Conservation (phyloP, 2,329 filamentous ascomycete species). For the Zarea fungicola region DNA sequence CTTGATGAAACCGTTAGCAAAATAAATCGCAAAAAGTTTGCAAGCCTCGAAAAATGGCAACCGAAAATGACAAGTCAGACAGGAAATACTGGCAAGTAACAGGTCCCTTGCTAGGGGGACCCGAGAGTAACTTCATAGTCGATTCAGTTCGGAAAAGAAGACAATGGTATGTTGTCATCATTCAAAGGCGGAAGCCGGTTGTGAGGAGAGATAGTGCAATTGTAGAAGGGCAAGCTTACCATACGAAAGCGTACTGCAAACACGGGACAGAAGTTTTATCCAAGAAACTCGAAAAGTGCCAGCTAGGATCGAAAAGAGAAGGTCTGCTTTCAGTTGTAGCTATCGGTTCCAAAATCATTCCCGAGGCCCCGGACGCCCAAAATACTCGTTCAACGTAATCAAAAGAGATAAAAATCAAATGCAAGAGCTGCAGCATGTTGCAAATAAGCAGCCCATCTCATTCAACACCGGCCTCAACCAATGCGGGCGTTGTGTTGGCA, state of each 20-base stretch:
- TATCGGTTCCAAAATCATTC: neutral
- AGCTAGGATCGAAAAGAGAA: neutral
- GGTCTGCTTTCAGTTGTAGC: neutral
- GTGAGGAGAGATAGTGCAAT: neutral
- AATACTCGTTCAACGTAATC: neutral
- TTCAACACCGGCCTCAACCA: neutral
- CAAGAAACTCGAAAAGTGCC: neutral
- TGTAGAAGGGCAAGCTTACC: conserved; percentile 2
- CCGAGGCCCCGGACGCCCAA: neutral
- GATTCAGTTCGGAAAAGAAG: conserved; percentile 89
- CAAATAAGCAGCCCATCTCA: neutral
- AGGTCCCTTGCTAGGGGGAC: conserved; percentile 57
- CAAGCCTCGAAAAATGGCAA: conserved; percentile 3
- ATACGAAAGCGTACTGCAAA: neutral
- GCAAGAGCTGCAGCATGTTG: neutral
- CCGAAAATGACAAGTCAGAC: conserved; percentile 53
- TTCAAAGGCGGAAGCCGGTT: conserved; percentile 28
- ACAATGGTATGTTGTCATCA: conserved; percentile 70
- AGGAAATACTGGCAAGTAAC: conserved; percentile 89
- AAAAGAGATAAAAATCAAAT: neutral
- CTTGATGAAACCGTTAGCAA: conserved; percentile 7
- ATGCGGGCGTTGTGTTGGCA: neutral
- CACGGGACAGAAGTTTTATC: neutral
- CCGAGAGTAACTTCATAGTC: conserved; percentile 72
- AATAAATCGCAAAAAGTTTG: neutral